These are phyloP conservation scores for Phytophthora podocarpi DNA, from an alignment of 352 stramenopile species.

Conservation along the genomic window DNA sequence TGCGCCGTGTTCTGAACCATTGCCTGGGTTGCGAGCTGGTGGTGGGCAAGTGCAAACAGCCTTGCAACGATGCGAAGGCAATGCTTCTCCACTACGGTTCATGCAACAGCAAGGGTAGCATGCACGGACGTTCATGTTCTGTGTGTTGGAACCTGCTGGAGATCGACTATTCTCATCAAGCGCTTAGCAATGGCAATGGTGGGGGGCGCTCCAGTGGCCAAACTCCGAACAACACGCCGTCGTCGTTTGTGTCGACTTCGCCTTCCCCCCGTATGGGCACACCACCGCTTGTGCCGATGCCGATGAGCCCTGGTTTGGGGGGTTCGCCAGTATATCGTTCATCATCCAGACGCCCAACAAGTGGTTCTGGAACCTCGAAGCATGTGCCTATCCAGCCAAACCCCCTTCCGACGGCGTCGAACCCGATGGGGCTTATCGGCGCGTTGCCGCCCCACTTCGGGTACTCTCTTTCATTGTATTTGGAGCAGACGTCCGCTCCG, in stretches of 20 bases:
- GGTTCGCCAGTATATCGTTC: constrained; percentile 30
- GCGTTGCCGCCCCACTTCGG: constrained; percentile 62
- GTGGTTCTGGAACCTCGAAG: constrained; percentile 31
- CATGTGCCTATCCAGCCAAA: constrained; percentile 83
- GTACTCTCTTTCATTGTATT: constrained; percentile 67
- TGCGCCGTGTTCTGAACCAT: constrained; percentile 71
- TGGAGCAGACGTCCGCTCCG: constrained; percentile 71
- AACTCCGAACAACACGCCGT: constrained; percentile 23
- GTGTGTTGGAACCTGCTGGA: constrained; percentile 71
- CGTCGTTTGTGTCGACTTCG: constrained; percentile 27
- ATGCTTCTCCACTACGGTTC: constrained; percentile 77
- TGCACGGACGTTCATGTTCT: constrained; percentile 47
- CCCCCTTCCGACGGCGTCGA: constrained; percentile 70
- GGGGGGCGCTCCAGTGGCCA: constrained; percentile 12
- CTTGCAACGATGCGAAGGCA: constrained; percentile 78
- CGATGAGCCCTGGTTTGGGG: constrained; percentile 17
- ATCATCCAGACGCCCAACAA: constrained; percentile 24
- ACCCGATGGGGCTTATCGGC: constrained; percentile 68
- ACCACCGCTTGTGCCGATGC: constrained; percentile 24
- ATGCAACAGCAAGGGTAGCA: constrained; percentile 51
- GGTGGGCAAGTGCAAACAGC: constrained; percentile 66
- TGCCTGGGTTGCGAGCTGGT: constrained; percentile 63
- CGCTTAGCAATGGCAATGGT: constrained; percentile 37
- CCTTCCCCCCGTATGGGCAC: constrained; percentile 26
- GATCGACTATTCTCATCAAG: constrained; percentile 73